Percentiles rank a stretch among this genome's conserved stretches.
These are phyloP conservation scores for Fagopyrum homotropicum DNA, from an alignment of 148 eudicot species.

Conservation along the genomic window DNA sequence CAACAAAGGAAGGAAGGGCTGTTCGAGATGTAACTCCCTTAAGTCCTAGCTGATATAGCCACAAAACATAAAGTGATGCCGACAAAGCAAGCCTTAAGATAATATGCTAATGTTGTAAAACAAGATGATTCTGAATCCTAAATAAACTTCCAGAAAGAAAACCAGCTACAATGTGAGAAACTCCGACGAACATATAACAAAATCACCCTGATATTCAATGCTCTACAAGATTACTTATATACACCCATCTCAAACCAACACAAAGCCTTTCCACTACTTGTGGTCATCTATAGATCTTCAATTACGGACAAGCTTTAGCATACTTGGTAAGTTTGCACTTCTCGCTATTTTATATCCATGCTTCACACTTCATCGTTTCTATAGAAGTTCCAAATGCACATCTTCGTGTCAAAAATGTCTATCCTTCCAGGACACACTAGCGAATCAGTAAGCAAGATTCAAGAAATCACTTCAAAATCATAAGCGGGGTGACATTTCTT, in stretches of 20 bases:
- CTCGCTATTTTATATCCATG: not conserved
- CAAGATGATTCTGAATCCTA: too few relatives aligned
- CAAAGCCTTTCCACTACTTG: too few relatives aligned
- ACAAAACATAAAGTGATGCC: too few relatives aligned
- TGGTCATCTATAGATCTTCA: not conserved
- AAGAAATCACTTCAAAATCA: not conserved
- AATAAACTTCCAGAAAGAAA: too few relatives aligned
- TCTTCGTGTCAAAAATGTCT: too few relatives aligned
- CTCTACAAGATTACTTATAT: not conserved
- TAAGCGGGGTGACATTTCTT: not conserved
- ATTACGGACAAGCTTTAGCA: not conserved
- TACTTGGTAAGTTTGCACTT: not conserved
- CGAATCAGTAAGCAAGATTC: not conserved
- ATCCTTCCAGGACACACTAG: not conserved
- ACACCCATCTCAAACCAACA: not conserved
- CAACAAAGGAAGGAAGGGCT: not conserved
- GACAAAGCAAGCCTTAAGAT: too few relatives aligned
- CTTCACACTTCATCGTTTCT: not conserved
- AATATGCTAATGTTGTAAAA: too few relatives aligned
- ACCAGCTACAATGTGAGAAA: not conserved
- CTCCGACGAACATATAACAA: not conserved
- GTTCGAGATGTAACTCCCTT: too few relatives aligned
- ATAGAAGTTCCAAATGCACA: slow-evolving; percentile 1
- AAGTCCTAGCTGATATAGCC: too few relatives aligned
- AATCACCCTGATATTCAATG: not conserved